Evolutionary conservation across 2,329 filamentous ascomycete genomes (phyloP).

Genomic region (Neopestalotiopsis clavispora): DNA sequence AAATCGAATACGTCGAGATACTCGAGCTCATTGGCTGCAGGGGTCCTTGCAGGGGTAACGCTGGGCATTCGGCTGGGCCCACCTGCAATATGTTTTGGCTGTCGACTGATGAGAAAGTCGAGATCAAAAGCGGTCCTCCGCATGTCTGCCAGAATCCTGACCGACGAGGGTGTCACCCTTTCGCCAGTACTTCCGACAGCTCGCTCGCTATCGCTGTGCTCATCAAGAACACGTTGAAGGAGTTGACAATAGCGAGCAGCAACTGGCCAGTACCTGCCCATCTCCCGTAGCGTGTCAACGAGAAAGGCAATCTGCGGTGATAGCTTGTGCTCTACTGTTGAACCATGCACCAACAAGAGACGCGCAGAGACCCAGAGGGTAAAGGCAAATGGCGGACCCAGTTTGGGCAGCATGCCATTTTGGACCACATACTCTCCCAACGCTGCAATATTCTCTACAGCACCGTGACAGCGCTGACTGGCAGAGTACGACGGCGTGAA

Average conservation of each 20-base stretch:
- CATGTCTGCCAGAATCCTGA: slow-evolving; percentile 91
- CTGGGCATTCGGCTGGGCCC: slow-evolving; percentile 52
- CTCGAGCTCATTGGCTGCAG: slow-evolving; percentile 82
- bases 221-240: slow-evolving; percentile 82
- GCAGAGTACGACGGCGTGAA: slow-evolving; percentile 90
- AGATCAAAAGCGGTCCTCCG: slow-evolving; percentile 87
- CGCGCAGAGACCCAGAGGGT: slow-evolving; percentile 91
- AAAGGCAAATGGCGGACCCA: slow-evolving; percentile 91
- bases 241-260: slow-evolving; percentile 81
- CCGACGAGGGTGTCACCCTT: slow-evolving; percentile 78
- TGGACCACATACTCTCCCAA: slow-evolving; percentile 79
- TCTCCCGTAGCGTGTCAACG: slow-evolving; percentile 78
- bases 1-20: slow-evolving; percentile 94
- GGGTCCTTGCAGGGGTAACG: slow-evolving; percentile 67
- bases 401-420: slow-evolving; percentile 75
- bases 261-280: slow-evolving; percentile 86
- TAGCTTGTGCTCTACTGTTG: slow-evolving; percentile 83
- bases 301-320: slow-evolving; percentile 81
- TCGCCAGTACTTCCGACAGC: slow-evolving; percentile 60
- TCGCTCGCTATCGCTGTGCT: slow-evolving; percentile 79
- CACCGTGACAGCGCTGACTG: slow-evolving; percentile 79
- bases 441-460: slow-evolving; percentile 81
- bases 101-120: slow-evolving; percentile 85
- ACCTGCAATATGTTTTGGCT: slow-evolving; percentile 60
- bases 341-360: slow-evolving; percentile 85